Conservation (phyloP, 805 yeast genomes). For the Kodamaea leandrae region DNA sequence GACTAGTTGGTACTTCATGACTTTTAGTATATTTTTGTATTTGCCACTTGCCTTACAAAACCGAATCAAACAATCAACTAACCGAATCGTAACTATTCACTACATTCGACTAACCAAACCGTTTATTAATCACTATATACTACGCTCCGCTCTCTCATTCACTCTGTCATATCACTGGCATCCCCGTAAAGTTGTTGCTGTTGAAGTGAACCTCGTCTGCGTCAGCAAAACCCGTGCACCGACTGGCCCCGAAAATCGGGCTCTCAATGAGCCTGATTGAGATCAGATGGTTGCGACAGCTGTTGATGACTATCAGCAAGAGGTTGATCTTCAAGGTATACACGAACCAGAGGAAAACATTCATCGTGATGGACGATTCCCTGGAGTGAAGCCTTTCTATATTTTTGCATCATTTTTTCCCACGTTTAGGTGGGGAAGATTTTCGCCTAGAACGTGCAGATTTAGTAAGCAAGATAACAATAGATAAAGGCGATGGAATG, state of each 20-base stretch:
- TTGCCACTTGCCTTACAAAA: too few relatives aligned
- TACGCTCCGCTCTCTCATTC: too few relatives aligned
- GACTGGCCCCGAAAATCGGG: conserved; percentile 27
- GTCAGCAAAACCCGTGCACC: conserved; percentile 25
- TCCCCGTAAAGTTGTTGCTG: conserved; percentile 30
- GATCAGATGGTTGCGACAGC: conserved; percentile 32
- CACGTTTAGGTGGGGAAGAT: conserved; percentile 1
- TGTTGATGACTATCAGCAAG: conserved; percentile 33
- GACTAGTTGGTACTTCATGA: too few relatives aligned
- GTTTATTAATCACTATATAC: conserved; percentile 3
- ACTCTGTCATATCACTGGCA: conserved; percentile 22
- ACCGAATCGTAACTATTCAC: too few relatives aligned
- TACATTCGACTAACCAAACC: not conserved
- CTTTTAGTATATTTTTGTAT: too few relatives aligned
- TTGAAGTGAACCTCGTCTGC: not conserved
- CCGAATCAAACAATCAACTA: too few relatives aligned
- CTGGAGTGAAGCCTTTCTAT: not conserved
- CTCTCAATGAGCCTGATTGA: conserved; percentile 33
- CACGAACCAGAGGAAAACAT: conserved; percentile 29
- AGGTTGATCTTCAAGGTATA: conserved; percentile 38
- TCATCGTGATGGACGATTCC: conserved; percentile 27
- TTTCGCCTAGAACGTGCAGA: not conserved
- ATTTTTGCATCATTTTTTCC: conserved; percentile 1
- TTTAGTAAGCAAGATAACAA: not conserved
- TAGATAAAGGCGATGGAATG: not conserved